Evolutionary conservation across 768 basidiomycete species (phyloP).

Genomic region (Suillus ampliporus): DNA sequence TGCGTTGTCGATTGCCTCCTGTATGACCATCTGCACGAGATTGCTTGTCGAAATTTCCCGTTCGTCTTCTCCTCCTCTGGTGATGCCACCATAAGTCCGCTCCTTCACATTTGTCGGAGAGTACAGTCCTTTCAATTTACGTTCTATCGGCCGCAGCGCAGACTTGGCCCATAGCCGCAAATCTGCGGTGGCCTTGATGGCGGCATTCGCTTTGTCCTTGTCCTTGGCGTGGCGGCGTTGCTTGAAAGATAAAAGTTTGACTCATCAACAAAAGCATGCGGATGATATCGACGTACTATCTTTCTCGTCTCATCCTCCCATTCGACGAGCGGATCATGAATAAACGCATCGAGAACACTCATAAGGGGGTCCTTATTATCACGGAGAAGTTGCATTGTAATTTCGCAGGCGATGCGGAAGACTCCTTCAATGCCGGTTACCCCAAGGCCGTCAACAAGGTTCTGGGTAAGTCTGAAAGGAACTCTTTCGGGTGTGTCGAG

Average conservation of each 20-base stretch:
- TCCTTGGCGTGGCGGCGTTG: conserved; percentile 40
- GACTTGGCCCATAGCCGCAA: conserved; percentile 71
- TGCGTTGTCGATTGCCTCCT: conserved; percentile 75
- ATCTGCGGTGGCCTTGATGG: conserved; percentile 52
- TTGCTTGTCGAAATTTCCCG: conserved; percentile 74
- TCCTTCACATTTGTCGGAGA: conserved; percentile 51
- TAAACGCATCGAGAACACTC: conserved; percentile 95
- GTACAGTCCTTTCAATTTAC: conserved; percentile 81
- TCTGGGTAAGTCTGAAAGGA: conserved; percentile 94
- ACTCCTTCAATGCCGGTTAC: conserved; percentile 94
- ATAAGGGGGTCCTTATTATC: conserved; percentile 92
- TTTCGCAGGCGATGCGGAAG: conserved; percentile 90
- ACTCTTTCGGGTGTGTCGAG: conserved; percentile 91
- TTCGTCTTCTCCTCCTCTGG: conserved; percentile 32
- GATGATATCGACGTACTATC: conserved; percentile 44
- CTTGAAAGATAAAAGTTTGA: conserved; percentile 10
- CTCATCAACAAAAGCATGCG: background rate
- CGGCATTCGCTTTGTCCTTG: conserved; percentile 29
- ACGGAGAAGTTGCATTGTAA: conserved; percentile 85
- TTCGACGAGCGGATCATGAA: conserved; percentile 96
- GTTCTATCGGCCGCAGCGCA: conserved; percentile 80
- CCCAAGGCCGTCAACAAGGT: conserved; percentile 90
- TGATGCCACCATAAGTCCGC: conserved; percentile 34
- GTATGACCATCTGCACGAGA: conserved; percentile 89
- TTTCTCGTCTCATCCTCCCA: conserved; percentile 88